These are phyloP conservation scores for Mucor ambiguus DNA, from an alignment of 371 early-diverging fungal genomes.

Conservation along the genomic window DNA sequence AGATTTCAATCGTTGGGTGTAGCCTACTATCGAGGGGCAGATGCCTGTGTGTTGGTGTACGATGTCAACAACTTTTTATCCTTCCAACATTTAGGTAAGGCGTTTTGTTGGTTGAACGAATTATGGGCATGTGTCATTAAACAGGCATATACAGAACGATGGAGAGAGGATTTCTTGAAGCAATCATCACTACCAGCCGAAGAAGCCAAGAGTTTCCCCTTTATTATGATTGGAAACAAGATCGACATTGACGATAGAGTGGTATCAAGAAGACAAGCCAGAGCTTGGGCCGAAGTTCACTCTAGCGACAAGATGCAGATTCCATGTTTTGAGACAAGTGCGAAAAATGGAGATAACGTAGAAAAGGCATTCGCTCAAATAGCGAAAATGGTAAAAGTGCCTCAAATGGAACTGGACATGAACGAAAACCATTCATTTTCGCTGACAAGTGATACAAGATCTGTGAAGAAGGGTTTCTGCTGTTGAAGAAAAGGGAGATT, in stretches of 20 bases:
- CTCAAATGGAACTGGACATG: conserved; percentile 59
- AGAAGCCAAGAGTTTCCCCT: conserved; percentile 85
- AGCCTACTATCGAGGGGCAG: conserved; percentile 96
- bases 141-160: conserved; percentile 56
- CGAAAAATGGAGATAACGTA: conserved; percentile 93
- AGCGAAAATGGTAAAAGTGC: conserved; percentile 68
- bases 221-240: conserved; percentile 93
- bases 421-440: conserved; percentile 28
- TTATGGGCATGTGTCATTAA: neutral
- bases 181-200: conserved; percentile 65
- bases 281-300: conserved; percentile 55
- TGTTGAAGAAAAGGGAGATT: conserved; percentile 14
- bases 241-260: conserved; percentile 91
- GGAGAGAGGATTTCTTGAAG: conserved; percentile 92
- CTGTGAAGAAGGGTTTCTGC: conserved; percentile 13
- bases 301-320: conserved; percentile 53
- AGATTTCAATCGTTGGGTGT: conserved; percentile 97
- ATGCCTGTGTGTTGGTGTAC: conserved; percentile 96
- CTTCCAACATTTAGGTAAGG: conserved; percentile 87
- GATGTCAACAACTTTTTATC: conserved; percentile 92
- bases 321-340: conserved; percentile 91
- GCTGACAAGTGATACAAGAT: conserved; percentile 18
- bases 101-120: neutral
- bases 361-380: conserved; percentile 89
- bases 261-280: conserved; percentile 60